A percentile compares a stretch with the other conserved stretches of the same genome.
Conservation (phyloP, 202 grass and related monocot genomes). For the Saccharum hybrid region DNA sequence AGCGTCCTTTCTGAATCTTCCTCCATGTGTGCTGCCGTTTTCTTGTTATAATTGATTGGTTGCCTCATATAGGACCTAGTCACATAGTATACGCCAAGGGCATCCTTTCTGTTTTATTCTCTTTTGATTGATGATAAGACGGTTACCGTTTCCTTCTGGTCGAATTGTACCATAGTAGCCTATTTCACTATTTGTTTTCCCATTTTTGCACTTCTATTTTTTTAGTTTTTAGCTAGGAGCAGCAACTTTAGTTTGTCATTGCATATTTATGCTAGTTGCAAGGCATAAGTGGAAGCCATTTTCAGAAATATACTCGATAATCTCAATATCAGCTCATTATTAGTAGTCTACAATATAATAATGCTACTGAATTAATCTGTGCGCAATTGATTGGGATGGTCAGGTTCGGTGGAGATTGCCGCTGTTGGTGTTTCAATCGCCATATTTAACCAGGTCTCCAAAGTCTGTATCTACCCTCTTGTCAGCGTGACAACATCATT, state of each 20-base stretch:
- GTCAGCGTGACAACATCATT: conserved; percentile 97
- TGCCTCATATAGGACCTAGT: neutral
- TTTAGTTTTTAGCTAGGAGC: neutral
- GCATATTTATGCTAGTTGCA: neutral
- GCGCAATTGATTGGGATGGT: neutral
- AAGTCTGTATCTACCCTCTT: conserved; percentile 96
- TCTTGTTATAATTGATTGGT: neutral
- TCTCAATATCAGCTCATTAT: neutral
- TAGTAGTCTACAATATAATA: conserved; percentile 28
- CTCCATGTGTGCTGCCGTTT: neutral
- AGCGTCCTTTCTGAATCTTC: neutral
- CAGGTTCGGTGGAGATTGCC: conserved; percentile 86
- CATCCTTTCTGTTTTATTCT: conserved; percentile 26
- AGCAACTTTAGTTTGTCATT: neutral
- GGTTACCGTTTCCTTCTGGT: conserved; percentile 8
- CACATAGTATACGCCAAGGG: conserved; percentile 13
- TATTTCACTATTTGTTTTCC: neutral
- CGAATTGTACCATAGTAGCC: neutral
- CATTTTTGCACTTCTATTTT: neutral
- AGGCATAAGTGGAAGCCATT: neutral
- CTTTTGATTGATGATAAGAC: neutral
- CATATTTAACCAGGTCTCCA: conserved; percentile 97
- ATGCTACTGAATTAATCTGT: conserved; percentile 8
- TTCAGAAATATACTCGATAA: neutral
- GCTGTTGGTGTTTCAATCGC: conserved; percentile 96